Base-by-base conservation (phyloP, 768 basidiomycete genomes). In the Suillus occidentalis region DNA sequence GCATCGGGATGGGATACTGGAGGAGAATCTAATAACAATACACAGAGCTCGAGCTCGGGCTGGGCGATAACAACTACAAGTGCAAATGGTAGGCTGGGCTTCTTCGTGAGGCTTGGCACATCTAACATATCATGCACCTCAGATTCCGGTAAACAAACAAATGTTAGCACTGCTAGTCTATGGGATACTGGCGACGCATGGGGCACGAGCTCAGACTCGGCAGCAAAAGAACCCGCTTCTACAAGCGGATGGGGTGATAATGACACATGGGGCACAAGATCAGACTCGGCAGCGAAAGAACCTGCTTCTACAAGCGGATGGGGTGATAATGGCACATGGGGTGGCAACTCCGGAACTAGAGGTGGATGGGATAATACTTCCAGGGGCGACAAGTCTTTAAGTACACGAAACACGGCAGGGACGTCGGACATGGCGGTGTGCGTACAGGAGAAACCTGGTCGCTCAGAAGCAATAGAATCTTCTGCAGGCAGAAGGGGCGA, bases 251-350 rank as follows among this genome's bases (percentile, higher is more conserved):
- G 22, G 56, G 31, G n/a, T 8, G 31, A 34, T 5, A 36, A 12
- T 2, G 34, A 34, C 25, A 4, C 65, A 40, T 60, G 61, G 64
- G 58, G 61, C 50, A 56, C 14, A 25, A 34, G 3, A 39, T 39
- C 72, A 31, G 45, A 61, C 39, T 45, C 72, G n/a, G 53, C 61
- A 31, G 40, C 70, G 40, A 70, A 55, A 34, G 20, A 36, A n/a
- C 4, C 22, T n/a, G 4, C 22, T 39, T 12, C 57, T 57, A 6
- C n/a, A 22, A 1, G 56, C 22, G 56, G 56, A 39, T 39, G 22
- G 56, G 31, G n/a, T 8, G 34, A 34, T 5, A 36, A 6, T 2
- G 34, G n/a, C 28, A 7, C 31, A 55, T 55, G 53, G 53, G 53
- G 53, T 12, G 20, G 53, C 5, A 36, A 36, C 34, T 36, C 53